Conservation (phyloP, 495 filamentous ascomycete genomes). For the Hypoxylon intermedium region DNA sequence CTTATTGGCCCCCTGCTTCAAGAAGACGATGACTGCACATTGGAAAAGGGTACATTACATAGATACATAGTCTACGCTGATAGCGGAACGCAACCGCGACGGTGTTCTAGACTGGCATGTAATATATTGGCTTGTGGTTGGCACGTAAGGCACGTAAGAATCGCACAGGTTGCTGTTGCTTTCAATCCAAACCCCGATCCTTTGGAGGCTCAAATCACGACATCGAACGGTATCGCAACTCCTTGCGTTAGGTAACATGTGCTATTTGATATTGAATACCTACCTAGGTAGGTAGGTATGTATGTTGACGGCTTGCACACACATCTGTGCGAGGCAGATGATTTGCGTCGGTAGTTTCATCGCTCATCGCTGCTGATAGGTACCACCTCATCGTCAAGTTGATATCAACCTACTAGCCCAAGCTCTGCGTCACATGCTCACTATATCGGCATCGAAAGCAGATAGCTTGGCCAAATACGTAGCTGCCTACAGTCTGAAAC, state of each 20-base stretch:
- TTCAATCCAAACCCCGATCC: constrained; percentile 27
- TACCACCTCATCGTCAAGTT: constrained; percentile 23
- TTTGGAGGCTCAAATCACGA: constrained; percentile 27
- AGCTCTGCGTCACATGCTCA: constrained; percentile 18
- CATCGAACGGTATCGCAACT: constrained; percentile 14
- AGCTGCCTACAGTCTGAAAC: constrained; percentile 1
- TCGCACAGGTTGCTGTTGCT: constrained; percentile 27
- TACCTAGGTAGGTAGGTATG: background rate
- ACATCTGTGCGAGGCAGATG: constrained; percentile 3
- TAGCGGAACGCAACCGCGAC: background rate
- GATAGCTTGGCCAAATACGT: constrained; percentile 3
- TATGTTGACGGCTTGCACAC: background rate
- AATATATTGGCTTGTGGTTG: constrained; percentile 24
- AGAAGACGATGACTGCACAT: constrained; percentile 17
- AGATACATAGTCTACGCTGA: background rate
- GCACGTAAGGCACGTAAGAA: constrained; percentile 16
- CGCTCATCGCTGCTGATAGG: constrained; percentile 17
- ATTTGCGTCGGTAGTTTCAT: background rate
- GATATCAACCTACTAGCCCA: constrained; percentile 1
- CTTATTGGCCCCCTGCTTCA: constrained; percentile 16
- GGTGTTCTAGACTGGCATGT: constrained; percentile 6
- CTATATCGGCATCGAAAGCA: background rate
- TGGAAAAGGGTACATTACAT: too few relatives aligned
- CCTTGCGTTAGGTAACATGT: constrained; percentile 1
- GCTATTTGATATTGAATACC: background rate